phyloP scores from a whole-genome alignment of 495 filamentous ascomycete species.

The Viridothelium virens region DNA sequence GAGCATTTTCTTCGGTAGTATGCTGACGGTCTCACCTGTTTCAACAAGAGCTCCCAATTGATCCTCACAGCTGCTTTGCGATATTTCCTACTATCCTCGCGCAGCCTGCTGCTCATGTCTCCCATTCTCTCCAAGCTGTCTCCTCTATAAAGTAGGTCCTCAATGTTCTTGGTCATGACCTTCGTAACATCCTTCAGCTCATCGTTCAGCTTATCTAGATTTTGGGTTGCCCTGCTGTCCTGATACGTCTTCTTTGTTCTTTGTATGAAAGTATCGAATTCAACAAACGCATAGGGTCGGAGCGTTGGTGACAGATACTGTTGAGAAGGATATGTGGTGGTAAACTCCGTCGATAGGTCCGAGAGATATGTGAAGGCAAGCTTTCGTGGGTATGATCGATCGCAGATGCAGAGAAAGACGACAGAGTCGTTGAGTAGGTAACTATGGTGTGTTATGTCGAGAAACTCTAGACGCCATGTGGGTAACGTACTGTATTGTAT shows the following conservation, averaged over 20 bases:
- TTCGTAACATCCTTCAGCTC: slow-evolving; percentile 96
- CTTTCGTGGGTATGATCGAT: slow-evolving; percentile 91
- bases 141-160: slow-evolving; percentile 90
- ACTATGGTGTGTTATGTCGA: slow-evolving; percentile 38
- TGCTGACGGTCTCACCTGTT: slow-evolving; percentile 56
- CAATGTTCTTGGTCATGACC: slow-evolving; percentile 99
- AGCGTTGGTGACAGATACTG: slow-evolving; percentile 67
- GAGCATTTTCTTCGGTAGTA: background rate
- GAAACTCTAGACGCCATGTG: background rate
- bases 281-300: slow-evolving; percentile 91
- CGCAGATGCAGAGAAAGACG: slow-evolving; percentile 88
- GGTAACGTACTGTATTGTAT: slow-evolving; percentile 70
- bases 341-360: slow-evolving; percentile 83
- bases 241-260: slow-evolving; percentile 92
- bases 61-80: slow-evolving; percentile 85
- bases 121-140: slow-evolving; percentile 97
- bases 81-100: slow-evolving; percentile 93
- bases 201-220: slow-evolving; percentile 84
- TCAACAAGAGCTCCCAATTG: slow-evolving; percentile 94
- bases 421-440: slow-evolving; percentile 77
- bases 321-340: slow-evolving; percentile 64
- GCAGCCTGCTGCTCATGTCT: slow-evolving; percentile 74
- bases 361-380: slow-evolving; percentile 97
- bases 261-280: slow-evolving; percentile 95
- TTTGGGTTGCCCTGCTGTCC: slow-evolving; percentile 76